phyloP scores from a whole-genome alignment of 1,284 basidiomycete species.

The Papiliotrema terrestris region DNA sequence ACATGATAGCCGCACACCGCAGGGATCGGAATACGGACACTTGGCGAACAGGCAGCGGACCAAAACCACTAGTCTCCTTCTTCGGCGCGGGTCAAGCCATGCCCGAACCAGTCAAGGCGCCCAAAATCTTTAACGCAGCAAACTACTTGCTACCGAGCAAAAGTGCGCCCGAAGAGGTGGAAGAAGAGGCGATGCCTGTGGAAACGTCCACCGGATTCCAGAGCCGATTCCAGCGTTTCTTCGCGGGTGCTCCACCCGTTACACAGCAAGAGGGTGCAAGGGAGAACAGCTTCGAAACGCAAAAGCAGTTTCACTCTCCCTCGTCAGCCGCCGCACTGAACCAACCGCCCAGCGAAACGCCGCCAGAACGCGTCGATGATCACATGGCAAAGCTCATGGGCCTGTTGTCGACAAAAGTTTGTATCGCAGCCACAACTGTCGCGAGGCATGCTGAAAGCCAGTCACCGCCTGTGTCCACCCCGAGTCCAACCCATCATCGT shows the following conservation, averaged over 20 bases:
- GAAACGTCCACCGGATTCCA: slow-evolving; percentile 18
- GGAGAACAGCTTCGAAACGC: neutral
- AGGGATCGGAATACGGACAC: slow-evolving; percentile 26
- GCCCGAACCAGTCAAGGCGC: slow-evolving; percentile 15
- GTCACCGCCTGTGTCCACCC: neutral
- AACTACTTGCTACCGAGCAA: slow-evolving; percentile 37
- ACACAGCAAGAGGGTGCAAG: neutral
- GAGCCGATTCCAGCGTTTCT: slow-evolving; percentile 44
- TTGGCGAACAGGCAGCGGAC: slow-evolving; percentile 12
- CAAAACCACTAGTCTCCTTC: slow-evolving; percentile 30
- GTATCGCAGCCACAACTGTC: neutral
- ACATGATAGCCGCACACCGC: slow-evolving; percentile 43
- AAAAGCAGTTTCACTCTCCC: neutral
- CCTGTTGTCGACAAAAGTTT: slow-evolving; percentile 26
- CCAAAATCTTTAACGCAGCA: slow-evolving; percentile 37
- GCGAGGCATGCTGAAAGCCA: no score
- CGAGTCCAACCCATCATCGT: neutral
- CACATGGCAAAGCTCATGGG: slow-evolving; percentile 42
- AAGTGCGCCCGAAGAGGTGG: slow-evolving; percentile 11
- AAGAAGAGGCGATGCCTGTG: slow-evolving; percentile 8
- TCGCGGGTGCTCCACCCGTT: slow-evolving; percentile 11
- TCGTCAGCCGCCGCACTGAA: neutral
- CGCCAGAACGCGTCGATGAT: slow-evolving; percentile 20
- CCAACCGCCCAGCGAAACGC: neutral
- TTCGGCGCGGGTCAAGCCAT: slow-evolving; percentile 19